phyloP scores from a whole-genome alignment of 805 yeast genomes.

The Yarrowia sp. region DNA sequence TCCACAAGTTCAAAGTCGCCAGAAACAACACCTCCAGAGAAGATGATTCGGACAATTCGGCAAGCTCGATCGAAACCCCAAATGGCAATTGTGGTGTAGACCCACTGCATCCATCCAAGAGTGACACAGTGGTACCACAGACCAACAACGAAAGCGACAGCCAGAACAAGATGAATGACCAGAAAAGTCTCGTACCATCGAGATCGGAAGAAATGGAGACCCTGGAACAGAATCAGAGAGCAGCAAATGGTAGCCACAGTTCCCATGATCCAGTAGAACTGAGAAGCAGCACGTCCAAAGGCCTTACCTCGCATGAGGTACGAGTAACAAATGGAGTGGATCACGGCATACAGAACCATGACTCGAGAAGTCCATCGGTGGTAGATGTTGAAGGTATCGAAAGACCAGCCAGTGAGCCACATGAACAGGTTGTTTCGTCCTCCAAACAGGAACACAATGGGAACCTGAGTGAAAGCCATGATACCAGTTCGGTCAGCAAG shows the following conservation, averaged over 20 bases:
- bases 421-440: constrained; percentile 70
- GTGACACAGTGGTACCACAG: constrained; percentile 56
- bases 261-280: constrained; percentile 37
- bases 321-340: constrained; percentile 32
- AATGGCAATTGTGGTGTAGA: constrained; percentile 55
- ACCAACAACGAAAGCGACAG: constrained; percentile 51
- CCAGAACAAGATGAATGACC: constrained; percentile 55
- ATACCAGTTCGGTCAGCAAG: constrained; percentile 34
- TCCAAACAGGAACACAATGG: constrained; percentile 46
- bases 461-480: constrained; percentile 34
- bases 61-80: constrained; percentile 69
- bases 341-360: constrained; percentile 31
- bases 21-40: constrained; percentile 51
- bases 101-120: constrained; percentile 47
- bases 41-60: constrained; percentile 54
- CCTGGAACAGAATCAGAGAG: constrained; percentile 48
- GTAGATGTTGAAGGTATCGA: constrained; percentile 56
- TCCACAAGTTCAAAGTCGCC: constrained; percentile 18
- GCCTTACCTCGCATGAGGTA: neutral
- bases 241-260: constrained; percentile 45
- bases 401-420: constrained; percentile 59
- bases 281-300: neutral
- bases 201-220: constrained; percentile 52
- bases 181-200: constrained; percentile 60
- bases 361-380: constrained; percentile 46